phyloP scores from a whole-genome alignment of 345 rosid species.

The Punica granatum region DNA sequence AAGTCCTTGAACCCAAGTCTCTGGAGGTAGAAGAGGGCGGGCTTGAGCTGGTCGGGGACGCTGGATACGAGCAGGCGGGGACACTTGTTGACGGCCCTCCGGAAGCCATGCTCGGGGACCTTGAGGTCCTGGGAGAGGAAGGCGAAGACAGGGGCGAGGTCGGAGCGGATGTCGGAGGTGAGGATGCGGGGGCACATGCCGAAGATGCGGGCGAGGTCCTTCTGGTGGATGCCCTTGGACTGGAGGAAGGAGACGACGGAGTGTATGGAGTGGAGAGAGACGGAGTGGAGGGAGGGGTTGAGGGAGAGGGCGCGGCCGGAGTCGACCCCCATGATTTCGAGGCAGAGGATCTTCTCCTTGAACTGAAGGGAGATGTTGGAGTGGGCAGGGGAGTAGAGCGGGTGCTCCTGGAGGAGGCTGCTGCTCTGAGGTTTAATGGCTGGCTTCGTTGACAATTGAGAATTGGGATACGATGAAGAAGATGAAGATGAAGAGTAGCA shows the following conservation, averaged over 20 bases:
- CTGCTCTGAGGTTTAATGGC: not conserved
- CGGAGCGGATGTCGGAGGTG: constrained; percentile 60
- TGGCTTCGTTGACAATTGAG: not conserved
- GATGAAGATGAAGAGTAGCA: not conserved
- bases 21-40: constrained; percentile 60
- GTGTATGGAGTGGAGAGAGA: constrained; percentile 58
- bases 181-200: constrained; percentile 90
- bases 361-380: constrained; percentile 47
- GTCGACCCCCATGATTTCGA: constrained; percentile 89
- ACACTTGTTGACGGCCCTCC: constrained; percentile 72
- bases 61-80: constrained; percentile 66
- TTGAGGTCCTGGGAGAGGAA: constrained; percentile 51
- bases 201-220: constrained; percentile 69
- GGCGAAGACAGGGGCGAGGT: constrained; percentile 56
- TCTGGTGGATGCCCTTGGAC: constrained; percentile 74
- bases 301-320: constrained; percentile 71
- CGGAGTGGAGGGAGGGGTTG: constrained; percentile 64
- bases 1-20: constrained; percentile 67
- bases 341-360: constrained; percentile 86
- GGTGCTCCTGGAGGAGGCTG: constrained; percentile 2
- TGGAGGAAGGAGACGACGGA: constrained; percentile 59
- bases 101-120: constrained; percentile 46
- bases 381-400: constrained; percentile 2
- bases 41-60: constrained; percentile 67
- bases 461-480: not conserved